A percentile compares a stretch with the other conserved stretches of the same genome.
These are phyloP conservation scores for Guillardia theta DNA, from an alignment of 78 protist genomes.

Conservation along the genomic window DNA sequence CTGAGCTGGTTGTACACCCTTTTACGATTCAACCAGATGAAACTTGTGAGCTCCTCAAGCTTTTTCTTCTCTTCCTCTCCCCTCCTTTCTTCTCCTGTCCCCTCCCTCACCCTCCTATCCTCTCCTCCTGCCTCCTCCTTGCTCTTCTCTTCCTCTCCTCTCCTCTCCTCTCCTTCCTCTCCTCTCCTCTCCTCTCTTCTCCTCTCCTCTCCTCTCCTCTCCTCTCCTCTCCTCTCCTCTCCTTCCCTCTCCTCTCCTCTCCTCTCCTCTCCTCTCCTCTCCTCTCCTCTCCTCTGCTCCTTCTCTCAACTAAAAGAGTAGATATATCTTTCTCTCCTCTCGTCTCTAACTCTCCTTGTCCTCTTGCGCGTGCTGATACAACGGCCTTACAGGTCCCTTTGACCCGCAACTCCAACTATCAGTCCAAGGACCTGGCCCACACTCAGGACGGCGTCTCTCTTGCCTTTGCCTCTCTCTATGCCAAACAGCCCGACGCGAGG, in stretches of 20 bases:
- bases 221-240: not conserved
- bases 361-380: no score
- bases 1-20: not conserved
- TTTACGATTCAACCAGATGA: not conserved
- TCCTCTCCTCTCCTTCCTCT: not conserved
- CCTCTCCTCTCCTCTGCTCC: constrained; percentile 22
- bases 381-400: no score
- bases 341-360: no score
- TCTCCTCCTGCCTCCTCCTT: not conserved
- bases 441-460: not conserved
- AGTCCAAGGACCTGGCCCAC: constrained; percentile 17
- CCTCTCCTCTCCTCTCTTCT: not conserved
- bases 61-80: not conserved
- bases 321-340: no score
- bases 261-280: not conserved
- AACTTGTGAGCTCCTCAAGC: not conserved
- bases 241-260: not conserved
- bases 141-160: not conserved
- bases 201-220: not conserved
- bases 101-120: not conserved
- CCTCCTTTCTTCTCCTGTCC: not conserved
- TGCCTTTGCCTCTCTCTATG: not conserved
- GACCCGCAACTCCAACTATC: not conserved
- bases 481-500: not conserved
- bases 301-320: not conserved